Evolutionary conservation across 2,329 filamentous ascomycete genomes (phyloP), one percentile per base, ranked within the genome.

Genomic region (Sarocladiaceae sp.): DNA sequence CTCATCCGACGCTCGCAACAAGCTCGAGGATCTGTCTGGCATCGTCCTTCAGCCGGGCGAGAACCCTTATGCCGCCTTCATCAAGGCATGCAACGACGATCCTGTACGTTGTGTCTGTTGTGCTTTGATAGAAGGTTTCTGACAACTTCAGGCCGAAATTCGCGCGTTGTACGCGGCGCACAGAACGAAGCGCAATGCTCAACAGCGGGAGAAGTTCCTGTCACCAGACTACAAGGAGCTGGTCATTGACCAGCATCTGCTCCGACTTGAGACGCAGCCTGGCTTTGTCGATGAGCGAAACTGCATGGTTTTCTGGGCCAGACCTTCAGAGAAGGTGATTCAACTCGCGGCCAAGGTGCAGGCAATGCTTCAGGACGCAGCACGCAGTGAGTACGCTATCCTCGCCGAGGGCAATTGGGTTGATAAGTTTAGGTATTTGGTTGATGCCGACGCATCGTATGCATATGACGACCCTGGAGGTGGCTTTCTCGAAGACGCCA

Each of bases 301-400:
- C 56, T 94, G 90, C 58, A 71, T 96, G 10, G 86, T 89, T 1
- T 82, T 96, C 58, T 96, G 89, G 88, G 88, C 86, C 3, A 74
- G 90, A 6, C 91, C 91, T 13, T 85, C 90, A 1, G 65, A 78
- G 35, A 79, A 83, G 52, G 71, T 96, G 15, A 71, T 83, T 35
- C 66, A 74, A 16, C 65, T 97, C 47, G 79, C 91, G 3, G 64
- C 68, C 2, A 73, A 75, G 46, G 66, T 96, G 23, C 91, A 96
- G 62, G 62, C 72, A 41, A 73, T 78, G 55, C 67, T 94, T 39
- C 69, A 72, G 46, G 65, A 71, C 16, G 73, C 78, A 16, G 82
- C 83, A 12, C 85, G 88, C 27, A 76, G 88, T 93, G 68, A 60
- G 82, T 69, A 29, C 3, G 40, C 3, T 11, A 4, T 13, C 2